Conservation (phyloP, 2,329 filamentous ascomycete genomes). For the Leptodontidium sp. region DNA sequence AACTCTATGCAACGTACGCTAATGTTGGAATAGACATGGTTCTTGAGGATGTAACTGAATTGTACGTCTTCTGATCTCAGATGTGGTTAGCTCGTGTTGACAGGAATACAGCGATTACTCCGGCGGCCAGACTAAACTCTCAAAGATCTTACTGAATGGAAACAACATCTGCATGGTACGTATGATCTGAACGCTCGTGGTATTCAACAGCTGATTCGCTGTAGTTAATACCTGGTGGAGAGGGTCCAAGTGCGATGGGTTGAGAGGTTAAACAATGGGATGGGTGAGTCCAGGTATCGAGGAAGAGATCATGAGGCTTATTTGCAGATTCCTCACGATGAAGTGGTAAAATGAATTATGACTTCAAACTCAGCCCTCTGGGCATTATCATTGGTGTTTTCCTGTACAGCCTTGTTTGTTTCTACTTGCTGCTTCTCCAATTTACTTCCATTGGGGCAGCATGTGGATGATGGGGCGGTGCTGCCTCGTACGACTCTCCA, state of each 20-base stretch:
- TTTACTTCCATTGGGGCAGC: too few species aligned
- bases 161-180: slow-evolving; percentile 99
- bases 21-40: slow-evolving; percentile 81
- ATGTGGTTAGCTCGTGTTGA: slow-evolving; percentile 18
- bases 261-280: background rate
- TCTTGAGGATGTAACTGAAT: slow-evolving; percentile 95
- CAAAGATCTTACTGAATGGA: slow-evolving; percentile 95
- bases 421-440: too few species aligned
- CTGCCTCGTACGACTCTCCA: too few species aligned
- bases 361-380: background rate
- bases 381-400: too few species aligned
- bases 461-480: too few species aligned
- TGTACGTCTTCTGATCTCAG: slow-evolving; percentile 63
- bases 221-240: slow-evolving; percentile 80
- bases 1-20: slow-evolving; percentile 3
- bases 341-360: slow-evolving; percentile 1
- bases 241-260: slow-evolving; percentile 62
- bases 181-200: background rate
- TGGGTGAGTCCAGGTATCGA: background rate
- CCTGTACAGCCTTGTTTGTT: too few species aligned
- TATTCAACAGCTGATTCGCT: background rate
- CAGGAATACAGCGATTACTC: slow-evolving; percentile 82
- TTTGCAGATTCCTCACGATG: background rate
- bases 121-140: slow-evolving; percentile 85
- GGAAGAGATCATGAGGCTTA: background rate